These are phyloP conservation scores for Metarhizium sp. DNA, from an alignment of 2,329 filamentous ascomycete species.

Conservation along the genomic window DNA sequence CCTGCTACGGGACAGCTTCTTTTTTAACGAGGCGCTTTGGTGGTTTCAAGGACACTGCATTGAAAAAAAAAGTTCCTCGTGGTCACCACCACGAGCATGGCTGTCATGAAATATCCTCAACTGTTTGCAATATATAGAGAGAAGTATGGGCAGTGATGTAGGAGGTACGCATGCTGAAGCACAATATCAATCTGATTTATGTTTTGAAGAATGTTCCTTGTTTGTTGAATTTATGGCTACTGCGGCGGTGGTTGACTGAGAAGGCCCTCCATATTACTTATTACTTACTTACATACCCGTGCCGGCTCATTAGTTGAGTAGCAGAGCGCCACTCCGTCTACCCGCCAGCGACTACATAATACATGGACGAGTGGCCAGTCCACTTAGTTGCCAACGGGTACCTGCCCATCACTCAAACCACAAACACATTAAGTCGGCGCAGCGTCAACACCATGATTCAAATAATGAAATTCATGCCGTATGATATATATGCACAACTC, in stretches of 20 bases:
- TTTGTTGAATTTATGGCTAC: background rate
- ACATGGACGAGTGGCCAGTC: too few species aligned
- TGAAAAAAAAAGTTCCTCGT: constrained; percentile 2
- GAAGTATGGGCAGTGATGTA: background rate
- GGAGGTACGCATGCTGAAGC: background rate
- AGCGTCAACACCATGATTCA: background rate
- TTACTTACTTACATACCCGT: too few species aligned
- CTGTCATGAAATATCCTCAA: constrained; percentile 6
- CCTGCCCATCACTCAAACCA: too few species aligned
- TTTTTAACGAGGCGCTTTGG: constrained; percentile 1
- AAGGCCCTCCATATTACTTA: background rate
- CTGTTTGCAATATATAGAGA: constrained; percentile 4
- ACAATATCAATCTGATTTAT: background rate
- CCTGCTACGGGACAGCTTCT: background rate
- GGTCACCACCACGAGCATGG: constrained; percentile 5
- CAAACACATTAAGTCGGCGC: too few species aligned
- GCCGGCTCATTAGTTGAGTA: too few species aligned
- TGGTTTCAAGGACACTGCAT: constrained; percentile 1
- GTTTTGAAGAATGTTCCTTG: background rate
- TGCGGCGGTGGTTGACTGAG: too few species aligned
- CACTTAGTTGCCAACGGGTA: too few species aligned
- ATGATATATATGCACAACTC: constrained; percentile 2
- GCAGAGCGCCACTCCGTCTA: too few species aligned
- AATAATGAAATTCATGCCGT: constrained; percentile 7
- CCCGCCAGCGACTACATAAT: too few species aligned